Conservation (phyloP, 345 rosid species). For the Euphorbia pulcherrima region DNA sequence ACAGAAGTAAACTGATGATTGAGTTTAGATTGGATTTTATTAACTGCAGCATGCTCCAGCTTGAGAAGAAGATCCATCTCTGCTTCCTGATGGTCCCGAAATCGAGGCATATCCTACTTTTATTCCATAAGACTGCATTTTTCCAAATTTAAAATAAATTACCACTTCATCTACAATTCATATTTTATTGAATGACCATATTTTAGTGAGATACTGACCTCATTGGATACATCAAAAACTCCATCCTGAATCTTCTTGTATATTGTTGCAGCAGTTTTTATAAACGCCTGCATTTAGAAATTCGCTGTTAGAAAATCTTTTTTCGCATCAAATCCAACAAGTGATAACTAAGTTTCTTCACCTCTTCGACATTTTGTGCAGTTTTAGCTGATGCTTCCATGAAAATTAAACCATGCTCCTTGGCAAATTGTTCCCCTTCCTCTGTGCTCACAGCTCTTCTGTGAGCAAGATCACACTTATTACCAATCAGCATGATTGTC, state of each 20-base stretch:
- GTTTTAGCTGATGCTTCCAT: slow-evolving; percentile 99
- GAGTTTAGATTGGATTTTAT: slow-evolving; percentile 30
- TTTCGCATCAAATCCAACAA: background rate
- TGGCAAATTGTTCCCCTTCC: slow-evolving; percentile 97
- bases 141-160: background rate
- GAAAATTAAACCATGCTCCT: slow-evolving; percentile 90
- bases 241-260: slow-evolving; percentile 98
- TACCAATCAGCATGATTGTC: slow-evolving; percentile 95
- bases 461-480: slow-evolving; percentile 92
- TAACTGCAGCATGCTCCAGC: slow-evolving; percentile 87
- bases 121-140: slow-evolving; percentile 78
- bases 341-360: slow-evolving; percentile 14
- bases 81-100: slow-evolving; percentile 89
- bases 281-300: slow-evolving; percentile 60
- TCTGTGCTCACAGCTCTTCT: slow-evolving; percentile 91
- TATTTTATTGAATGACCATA: background rate
- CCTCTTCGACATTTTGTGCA: slow-evolving; percentile 98
- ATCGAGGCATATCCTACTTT: slow-evolving; percentile 96
- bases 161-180: slow-evolving; percentile 6
- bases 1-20: background rate
- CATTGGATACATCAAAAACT: slow-evolving; percentile 91
- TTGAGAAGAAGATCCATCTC: slow-evolving; percentile 76
- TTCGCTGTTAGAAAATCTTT: background rate
- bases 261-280: slow-evolving; percentile 88
- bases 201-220: slow-evolving; percentile 40